Evolutionary conservation across 768 basidiomycete species (phyloP).

Genomic region (Suillus spraguei): DNA sequence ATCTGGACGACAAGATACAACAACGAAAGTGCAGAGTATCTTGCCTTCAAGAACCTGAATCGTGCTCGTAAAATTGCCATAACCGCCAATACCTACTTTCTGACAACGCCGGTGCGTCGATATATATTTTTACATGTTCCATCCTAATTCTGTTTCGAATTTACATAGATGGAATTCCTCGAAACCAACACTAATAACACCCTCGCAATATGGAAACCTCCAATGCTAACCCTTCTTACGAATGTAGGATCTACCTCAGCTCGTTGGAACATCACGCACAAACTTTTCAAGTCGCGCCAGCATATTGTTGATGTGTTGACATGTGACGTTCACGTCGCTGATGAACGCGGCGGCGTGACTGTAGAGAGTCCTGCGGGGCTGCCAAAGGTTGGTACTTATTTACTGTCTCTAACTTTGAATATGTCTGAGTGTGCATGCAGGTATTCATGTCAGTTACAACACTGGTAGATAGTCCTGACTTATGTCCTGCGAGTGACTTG

Average conservation of each 20-base stretch:
- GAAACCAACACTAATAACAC: conserved; percentile 39
- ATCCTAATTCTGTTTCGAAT: background rate
- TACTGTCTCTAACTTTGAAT: background rate
- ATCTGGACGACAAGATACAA: conserved; percentile 63
- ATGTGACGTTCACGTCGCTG: conserved; percentile 42
- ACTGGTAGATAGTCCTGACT: conserved; percentile 20
- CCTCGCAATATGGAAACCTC: conserved; percentile 55
- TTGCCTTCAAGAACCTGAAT: conserved; percentile 51
- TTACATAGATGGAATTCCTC: conserved; percentile 47
- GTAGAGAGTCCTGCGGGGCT: conserved; percentile 43
- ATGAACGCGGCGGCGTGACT: conserved; percentile 43
- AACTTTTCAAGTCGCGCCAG: conserved; percentile 43
- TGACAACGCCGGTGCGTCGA: conserved; percentile 47
- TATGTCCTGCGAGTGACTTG: conserved; percentile 20
- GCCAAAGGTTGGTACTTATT: conserved; percentile 42
- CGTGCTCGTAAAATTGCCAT: conserved; percentile 54
- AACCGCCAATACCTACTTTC: conserved; percentile 42
- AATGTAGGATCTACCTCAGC: conserved; percentile 49
- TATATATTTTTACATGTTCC: background rate
- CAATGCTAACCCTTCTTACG: conserved; percentile 57
- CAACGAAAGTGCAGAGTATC: conserved; percentile 50
- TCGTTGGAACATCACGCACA: conserved; percentile 46
- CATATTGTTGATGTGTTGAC: conserved; percentile 55
- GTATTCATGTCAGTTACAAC: conserved; percentile 38
- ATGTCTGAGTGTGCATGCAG: conserved; percentile 19